Conservation (phyloP, 352 stramenopile species). For the Globisporangium paroecandrum region DNA sequence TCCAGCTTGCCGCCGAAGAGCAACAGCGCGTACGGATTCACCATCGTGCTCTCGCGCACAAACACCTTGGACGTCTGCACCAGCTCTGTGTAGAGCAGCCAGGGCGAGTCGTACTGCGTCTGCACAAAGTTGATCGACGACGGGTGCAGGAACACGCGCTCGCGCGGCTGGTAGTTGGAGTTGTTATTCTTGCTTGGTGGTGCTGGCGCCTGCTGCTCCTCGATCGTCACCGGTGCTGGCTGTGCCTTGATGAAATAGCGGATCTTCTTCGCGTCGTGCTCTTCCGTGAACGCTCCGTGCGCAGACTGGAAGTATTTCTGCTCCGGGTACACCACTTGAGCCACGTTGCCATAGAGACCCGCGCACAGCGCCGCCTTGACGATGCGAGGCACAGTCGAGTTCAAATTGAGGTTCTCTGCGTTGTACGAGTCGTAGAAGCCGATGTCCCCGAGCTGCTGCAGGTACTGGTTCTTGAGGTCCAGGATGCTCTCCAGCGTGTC, state of each 20-base stretch:
- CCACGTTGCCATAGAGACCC: constrained; percentile 80
- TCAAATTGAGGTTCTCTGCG: constrained; percentile 47
- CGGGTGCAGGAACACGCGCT: constrained; percentile 97
- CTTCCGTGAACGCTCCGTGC: constrained; percentile 88
- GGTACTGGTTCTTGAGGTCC: constrained; percentile 86
- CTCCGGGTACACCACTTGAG: constrained; percentile 85
- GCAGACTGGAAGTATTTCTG: constrained; percentile 94
- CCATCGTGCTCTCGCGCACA: constrained; percentile 96
- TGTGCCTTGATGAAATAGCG: constrained; percentile 87
- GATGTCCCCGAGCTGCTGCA: constrained; percentile 72
- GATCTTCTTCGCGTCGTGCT: constrained; percentile 91
- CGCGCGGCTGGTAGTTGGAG: constrained; percentile 34
- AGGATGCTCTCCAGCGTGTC: constrained; percentile 92
- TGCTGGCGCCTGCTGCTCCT: constrained; percentile 10
- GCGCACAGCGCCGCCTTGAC: constrained; percentile 86
- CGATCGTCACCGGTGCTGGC: constrained; percentile 11
- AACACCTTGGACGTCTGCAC: constrained; percentile 98
- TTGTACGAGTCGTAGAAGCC: constrained; percentile 66
- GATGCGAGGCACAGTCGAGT: constrained; percentile 82
- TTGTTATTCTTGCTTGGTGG: neutral
- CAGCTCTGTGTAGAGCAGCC: constrained; percentile 94
- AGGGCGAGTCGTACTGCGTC: constrained; percentile 93
- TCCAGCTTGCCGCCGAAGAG: constrained; percentile 96
- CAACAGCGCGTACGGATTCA: constrained; percentile 95
- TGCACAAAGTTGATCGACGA: constrained; percentile 90